Base-by-base conservation (phyloP, 2,329 filamentous ascomycete genomes). In the Epichloe gansuensis region DNA sequence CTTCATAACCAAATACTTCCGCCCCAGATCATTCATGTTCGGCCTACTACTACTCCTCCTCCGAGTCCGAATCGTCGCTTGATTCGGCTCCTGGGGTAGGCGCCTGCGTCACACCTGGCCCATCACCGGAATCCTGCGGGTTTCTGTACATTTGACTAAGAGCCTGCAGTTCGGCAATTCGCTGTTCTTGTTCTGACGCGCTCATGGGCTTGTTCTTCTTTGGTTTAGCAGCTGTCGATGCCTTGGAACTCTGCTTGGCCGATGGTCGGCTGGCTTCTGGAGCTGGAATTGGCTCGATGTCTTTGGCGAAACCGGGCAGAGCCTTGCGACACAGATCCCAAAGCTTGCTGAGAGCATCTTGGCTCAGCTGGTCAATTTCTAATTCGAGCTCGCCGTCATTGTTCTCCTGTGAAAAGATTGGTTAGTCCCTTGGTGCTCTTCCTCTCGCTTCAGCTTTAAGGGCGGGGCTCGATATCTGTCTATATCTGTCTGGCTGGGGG, bases 181-280 rank as follows among this genome's bases (percentile, higher is more conserved):
- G 79, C 27, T 76, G 74, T 59, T 85, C 81, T 64, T 87, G 83
- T 65, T 87, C 82, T 23, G 72, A 70, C 56, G 83, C 84, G 63
- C 78, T 82, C 83, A 87, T 87, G 2, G 83, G 83, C 72, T 87
- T 87, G 66, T 87, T 85, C 73, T 85, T 85, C 70, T 82, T 82
- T 50, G 77, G 78, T 65, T 81, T 81, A 56, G 69, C 65, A 34
- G 49, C 53, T 21, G 53, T 47, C 34, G 53, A 45, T 3, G 51
- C 47, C 21, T 49, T 52, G 13, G 49, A 41, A 0, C 63, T 53
- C 49, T 62, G 59, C 54, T 69, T 68, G 31, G 61, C 54, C 8
- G 63, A 54, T 4, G 63, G 55, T 3, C 61, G 62, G 50, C 55
- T 58, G 38, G 58, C 60, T 46, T 69, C 66, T 4, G 67, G 62